Conservation (phyloP, 345 rosid genomes). For the Nephelium lappaceum region DNA sequence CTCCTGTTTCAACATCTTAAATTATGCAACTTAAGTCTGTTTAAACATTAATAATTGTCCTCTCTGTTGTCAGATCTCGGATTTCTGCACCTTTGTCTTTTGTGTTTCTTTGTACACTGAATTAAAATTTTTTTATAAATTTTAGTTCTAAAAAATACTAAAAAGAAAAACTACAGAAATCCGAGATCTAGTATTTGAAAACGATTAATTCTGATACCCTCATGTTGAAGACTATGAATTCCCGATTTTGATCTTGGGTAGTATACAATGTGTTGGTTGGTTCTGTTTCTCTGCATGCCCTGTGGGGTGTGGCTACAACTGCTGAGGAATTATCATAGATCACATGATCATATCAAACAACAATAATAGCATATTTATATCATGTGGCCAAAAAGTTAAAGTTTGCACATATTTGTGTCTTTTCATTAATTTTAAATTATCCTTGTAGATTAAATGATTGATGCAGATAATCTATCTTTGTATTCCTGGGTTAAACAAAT, state of each 20-base stretch:
- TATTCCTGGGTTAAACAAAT: slow-evolving; percentile 28
- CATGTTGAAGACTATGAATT: too few species aligned
- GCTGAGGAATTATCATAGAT: background rate
- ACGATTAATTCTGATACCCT: too few species aligned
- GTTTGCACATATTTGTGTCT: background rate
- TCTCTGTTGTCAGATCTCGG: too few species aligned
- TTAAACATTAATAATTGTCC: too few species aligned
- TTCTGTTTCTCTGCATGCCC: background rate
- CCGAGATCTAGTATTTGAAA: too few species aligned
- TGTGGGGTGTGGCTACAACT: background rate
- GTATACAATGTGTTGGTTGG: background rate
- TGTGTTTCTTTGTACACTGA: too few species aligned
- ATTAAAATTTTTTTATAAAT: too few species aligned
- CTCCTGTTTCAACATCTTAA: background rate
- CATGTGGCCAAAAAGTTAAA: background rate
- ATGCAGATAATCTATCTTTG: slow-evolving; percentile 7
- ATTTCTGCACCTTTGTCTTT: too few species aligned
- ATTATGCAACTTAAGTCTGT: too few species aligned
- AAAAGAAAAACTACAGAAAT: too few species aligned
- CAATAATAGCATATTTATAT: background rate
- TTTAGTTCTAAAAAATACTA: too few species aligned
- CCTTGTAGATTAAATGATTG: slow-evolving; percentile 27
- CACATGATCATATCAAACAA: background rate
- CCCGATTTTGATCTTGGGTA: background rate
- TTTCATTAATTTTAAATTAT: background rate